Evolutionary conservation across 805 yeast genomes (phyloP).

Genomic region (Saccharomycopsis javanensis): DNA sequence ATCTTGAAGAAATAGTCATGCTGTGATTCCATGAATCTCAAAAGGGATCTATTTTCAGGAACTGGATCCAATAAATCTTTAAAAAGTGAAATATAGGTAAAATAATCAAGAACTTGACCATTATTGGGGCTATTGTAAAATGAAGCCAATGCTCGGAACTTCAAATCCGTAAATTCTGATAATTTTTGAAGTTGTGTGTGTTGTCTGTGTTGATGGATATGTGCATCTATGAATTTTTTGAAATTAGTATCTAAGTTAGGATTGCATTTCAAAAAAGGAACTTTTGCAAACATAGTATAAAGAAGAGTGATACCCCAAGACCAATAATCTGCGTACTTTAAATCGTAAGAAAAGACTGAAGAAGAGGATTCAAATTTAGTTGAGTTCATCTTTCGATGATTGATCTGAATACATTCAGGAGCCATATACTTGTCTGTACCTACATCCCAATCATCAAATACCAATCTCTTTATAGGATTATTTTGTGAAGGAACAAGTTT

Average conservation of each 20-base stretch:
- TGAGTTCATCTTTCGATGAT: slow-evolving; percentile 28
- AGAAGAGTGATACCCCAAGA: slow-evolving; percentile 73
- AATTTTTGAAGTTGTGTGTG: background rate
- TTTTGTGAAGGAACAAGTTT: background rate
- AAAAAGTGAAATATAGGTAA: slow-evolving; percentile 65
- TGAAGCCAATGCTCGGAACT: background rate
- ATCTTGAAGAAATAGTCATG: background rate
- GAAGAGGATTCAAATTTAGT: background rate
- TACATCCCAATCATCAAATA: slow-evolving; percentile 30
- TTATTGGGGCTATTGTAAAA: background rate
- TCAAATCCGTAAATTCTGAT: background rate
- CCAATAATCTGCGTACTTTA: slow-evolving; percentile 79
- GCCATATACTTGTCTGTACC: slow-evolving; percentile 92
- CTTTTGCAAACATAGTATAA: slow-evolving; percentile 71
- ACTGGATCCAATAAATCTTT: slow-evolving; percentile 48
- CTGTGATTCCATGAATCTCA: background rate
- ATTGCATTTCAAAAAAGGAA: slow-evolving; percentile 72
- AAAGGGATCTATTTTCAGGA: slow-evolving; percentile 54
- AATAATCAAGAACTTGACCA: slow-evolving; percentile 50
- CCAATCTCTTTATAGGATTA: slow-evolving; percentile 33
- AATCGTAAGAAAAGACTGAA: slow-evolving; percentile 40
- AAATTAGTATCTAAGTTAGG: slow-evolving; percentile 57
- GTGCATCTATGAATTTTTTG: slow-evolving; percentile 45
- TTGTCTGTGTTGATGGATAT: background rate
- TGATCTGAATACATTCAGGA: slow-evolving; percentile 57